Conservation (phyloP, 768 basidiomycete species). For the Bullera alba region DNA sequence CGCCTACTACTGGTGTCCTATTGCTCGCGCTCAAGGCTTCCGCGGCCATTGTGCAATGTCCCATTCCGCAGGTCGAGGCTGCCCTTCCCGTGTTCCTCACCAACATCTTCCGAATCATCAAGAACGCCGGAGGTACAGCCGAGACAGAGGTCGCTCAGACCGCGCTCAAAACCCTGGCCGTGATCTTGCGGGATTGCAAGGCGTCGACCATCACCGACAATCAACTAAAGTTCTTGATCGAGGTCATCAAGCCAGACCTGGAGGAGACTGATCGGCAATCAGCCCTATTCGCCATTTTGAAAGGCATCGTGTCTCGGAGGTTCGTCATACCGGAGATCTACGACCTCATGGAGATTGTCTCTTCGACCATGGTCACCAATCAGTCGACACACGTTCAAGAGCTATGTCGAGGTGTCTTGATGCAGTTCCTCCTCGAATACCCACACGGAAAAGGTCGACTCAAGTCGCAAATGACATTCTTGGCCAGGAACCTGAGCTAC, state of each 20-base stretch:
- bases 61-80: conserved; percentile 64
- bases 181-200: conserved; percentile 82
- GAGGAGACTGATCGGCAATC: conserved; percentile 82
- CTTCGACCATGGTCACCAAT: conserved; percentile 85
- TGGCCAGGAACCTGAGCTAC: conserved; percentile 87
- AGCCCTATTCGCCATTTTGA: conserved; percentile 77
- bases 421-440: conserved; percentile 94
- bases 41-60: conserved; percentile 74
- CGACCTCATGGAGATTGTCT: conserved; percentile 88
- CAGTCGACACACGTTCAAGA: conserved; percentile 89
- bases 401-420: conserved; percentile 74
- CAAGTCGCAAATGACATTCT: conserved; percentile 77
- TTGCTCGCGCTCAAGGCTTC: conserved; percentile 69
- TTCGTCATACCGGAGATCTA: conserved; percentile 95
- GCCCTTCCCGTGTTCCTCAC: conserved; percentile 74
- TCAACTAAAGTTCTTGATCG: conserved; percentile 78
- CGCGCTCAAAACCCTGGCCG: conserved; percentile 76
- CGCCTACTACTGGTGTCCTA: conserved; percentile 67
- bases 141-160: conserved; percentile 85
- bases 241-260: conserved; percentile 77
- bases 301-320: conserved; percentile 81
- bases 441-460: conserved; percentile 91
- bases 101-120: conserved; percentile 76
- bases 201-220: conserved; percentile 75
- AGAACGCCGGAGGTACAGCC: conserved; percentile 66